Evolutionary conservation across 1,284 basidiomycete genomes (phyloP).

Genomic region (Pisolithus thermaeus): DNA sequence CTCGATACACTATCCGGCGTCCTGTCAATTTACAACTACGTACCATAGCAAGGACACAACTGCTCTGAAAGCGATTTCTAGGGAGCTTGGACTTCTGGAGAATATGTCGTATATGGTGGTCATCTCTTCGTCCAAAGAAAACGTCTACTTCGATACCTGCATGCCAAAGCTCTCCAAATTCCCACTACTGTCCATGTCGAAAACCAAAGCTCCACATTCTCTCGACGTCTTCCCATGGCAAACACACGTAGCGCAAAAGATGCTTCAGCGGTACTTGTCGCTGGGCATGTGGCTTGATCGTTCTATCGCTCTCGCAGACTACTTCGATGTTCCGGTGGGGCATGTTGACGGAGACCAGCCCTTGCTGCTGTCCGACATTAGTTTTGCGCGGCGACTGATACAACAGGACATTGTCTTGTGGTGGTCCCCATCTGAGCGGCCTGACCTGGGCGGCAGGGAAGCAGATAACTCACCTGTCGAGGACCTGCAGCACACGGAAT

Average conservation of each 20-base stretch:
- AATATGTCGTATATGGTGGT: slow-evolving; percentile 71
- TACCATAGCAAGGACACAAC: slow-evolving; percentile 80
- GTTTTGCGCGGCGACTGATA: slow-evolving; percentile 81
- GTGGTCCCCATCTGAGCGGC: slow-evolving; percentile 91
- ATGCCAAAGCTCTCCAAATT: slow-evolving; percentile 77
- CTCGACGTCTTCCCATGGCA: slow-evolving; percentile 80
- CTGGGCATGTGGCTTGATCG: slow-evolving; percentile 79
- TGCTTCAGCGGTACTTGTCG: slow-evolving; percentile 81
- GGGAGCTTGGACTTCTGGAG: slow-evolving; percentile 75
- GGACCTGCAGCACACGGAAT: slow-evolving; percentile 82
- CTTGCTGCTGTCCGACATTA: slow-evolving; percentile 83
- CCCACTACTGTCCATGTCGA: slow-evolving; percentile 84
- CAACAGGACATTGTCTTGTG: slow-evolving; percentile 91
- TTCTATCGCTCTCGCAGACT: slow-evolving; percentile 79
- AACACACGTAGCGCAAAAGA: slow-evolving; percentile 63
- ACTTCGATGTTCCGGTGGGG: slow-evolving; percentile 90
- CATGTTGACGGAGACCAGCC: slow-evolving; percentile 91
- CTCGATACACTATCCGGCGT: slow-evolving; percentile 64
- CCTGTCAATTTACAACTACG: slow-evolving; percentile 65
- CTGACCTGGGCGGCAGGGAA: slow-evolving; percentile 93
- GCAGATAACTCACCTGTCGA: slow-evolving; percentile 77
- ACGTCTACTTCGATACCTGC: slow-evolving; percentile 77
- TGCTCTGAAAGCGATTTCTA: slow-evolving; percentile 85
- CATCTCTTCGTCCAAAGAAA: slow-evolving; percentile 83
- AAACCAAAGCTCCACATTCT: slow-evolving; percentile 66